Evolutionary conservation across 129 eudicot species (phyloP), one percentile per base, ranked within the genome.

Genomic region (Escallonia herrerae): DNA sequence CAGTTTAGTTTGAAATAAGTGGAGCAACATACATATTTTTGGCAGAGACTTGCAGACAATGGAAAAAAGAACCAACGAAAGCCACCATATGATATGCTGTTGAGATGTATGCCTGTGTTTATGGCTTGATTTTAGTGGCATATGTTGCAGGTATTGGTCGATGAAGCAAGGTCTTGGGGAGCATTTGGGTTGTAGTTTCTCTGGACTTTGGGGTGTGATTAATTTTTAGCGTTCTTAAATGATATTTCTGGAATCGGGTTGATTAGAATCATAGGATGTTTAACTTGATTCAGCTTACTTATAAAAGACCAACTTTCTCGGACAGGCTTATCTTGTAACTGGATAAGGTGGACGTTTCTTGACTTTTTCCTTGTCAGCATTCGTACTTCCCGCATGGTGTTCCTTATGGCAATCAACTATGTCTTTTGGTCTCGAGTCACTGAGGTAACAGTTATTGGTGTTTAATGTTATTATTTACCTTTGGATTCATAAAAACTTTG

Each of bases 131-230:
- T 22, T 22, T 22, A 22, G 33, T 22, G 33, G 33, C 33, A 51
- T 42, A 52, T 60, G 43, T 65, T 73, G 73, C 80, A 94, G 99
- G 97, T 80, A 40, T 72, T 84, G 69, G 87, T 57, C 49, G 86
- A 75, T 67, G 95, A 86, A 77, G 88, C 93, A 42, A 76, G 93
- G 71, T 94, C 84, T 74, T 94, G 95, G 96, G 99, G 99, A 74
- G 97, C 90, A 69, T 94, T 86, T 86, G 99, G 99, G 52, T 82
- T 83, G 60, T 89, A 94, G 71, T 69, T 90, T 59, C 64, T 82
- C 66, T 62, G 86, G 53, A 86, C 93, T 39, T 45, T 84, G 96
- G 99, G 89, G 69, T 69, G 95, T 80, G 55, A 65, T 58, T 43
- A 38, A 11, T 2, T 33, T 58, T 71, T 14, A 10, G 51, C 33